Conservation (phyloP, 352 stramenopile genomes). For the Pythium dissotocum region DNA sequence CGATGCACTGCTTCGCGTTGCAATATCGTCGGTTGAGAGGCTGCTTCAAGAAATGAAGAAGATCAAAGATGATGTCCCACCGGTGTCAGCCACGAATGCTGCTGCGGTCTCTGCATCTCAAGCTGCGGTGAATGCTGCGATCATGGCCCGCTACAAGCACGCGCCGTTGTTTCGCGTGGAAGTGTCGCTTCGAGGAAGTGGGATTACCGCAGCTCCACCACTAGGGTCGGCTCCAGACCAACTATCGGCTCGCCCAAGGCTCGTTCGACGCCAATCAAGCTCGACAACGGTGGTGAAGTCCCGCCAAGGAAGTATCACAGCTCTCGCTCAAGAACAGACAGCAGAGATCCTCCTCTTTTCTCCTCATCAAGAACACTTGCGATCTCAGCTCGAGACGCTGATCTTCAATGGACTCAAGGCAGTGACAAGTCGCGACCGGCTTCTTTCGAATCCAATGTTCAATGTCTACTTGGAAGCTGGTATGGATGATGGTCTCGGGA, state of each 20-base stretch:
- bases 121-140: slow-evolving; percentile 30
- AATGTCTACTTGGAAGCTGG: slow-evolving; percentile 63
- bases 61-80: slow-evolving; percentile 34
- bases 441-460: slow-evolving; percentile 70
- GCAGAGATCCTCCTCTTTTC: slow-evolving; percentile 48
- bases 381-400: slow-evolving; percentile 66
- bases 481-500: slow-evolving; percentile 42
- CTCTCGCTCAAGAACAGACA: slow-evolving; percentile 9
- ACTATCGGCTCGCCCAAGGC: slow-evolving; percentile 10
- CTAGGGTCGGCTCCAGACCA: slow-evolving; percentile 2
- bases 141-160: slow-evolving; percentile 27
- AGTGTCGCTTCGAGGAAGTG: slow-evolving; percentile 34
- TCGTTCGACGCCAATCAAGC: slow-evolving; percentile 20
- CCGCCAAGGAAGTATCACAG: slow-evolving; percentile 1
- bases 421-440: slow-evolving; percentile 59
- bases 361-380: slow-evolving; percentile 52
- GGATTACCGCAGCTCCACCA: slow-evolving; percentile 16
- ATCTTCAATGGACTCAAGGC: slow-evolving; percentile 68
- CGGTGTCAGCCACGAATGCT: neutral
- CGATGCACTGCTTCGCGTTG: slow-evolving; percentile 72
- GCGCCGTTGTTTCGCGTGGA: slow-evolving; percentile 79
- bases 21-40: slow-evolving; percentile 54
- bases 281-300: slow-evolving; percentile 1
- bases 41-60: slow-evolving; percentile 43
- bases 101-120: slow-evolving; percentile 16